These are phyloP conservation scores for Ceratorhiza oryzae-sativae DNA, from an alignment of 1,284 basidiomycete genomes.

Conservation along the genomic window DNA sequence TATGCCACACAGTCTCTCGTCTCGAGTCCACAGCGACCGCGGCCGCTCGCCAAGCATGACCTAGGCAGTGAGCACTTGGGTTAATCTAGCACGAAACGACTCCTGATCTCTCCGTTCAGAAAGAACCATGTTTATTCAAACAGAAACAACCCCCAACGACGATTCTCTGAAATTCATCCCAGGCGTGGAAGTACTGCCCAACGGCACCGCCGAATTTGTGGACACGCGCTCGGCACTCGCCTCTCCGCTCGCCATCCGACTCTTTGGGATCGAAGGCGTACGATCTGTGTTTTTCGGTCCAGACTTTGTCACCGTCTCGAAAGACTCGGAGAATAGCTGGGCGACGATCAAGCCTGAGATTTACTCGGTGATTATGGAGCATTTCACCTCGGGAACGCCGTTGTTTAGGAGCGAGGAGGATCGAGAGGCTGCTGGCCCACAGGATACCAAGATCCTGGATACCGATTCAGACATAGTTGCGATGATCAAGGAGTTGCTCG, in stretches of 20 bases:
- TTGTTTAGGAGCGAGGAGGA: constrained; percentile 86
- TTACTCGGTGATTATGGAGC: constrained; percentile 97
- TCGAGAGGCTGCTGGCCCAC: constrained; percentile 79
- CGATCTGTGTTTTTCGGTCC: constrained; percentile 92
- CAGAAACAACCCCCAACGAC: constrained; percentile 95
- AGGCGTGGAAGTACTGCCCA: constrained; percentile 85
- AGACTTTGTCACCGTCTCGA: constrained; percentile 97
- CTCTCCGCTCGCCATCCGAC: constrained; percentile 90
- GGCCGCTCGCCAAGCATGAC: not conserved
- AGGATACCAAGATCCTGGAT: constrained; percentile 95
- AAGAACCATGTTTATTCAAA: constrained; percentile 95
- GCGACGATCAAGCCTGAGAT: constrained; percentile 96
- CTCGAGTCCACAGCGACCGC: not conserved
- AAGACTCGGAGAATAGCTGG: constrained; percentile 88
- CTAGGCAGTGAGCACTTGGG: constrained; percentile 18
- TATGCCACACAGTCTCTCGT: not conserved
- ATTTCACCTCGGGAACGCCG: constrained; percentile 87
- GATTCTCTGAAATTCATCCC: constrained; percentile 99
- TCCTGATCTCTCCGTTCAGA: constrained; percentile 10
- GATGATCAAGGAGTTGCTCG: constrained; percentile 98
- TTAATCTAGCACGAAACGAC: not conserved
- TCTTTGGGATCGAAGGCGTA: constrained; percentile 94
- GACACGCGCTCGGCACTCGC: constrained; percentile 82
- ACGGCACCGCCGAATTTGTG: constrained; percentile 91
- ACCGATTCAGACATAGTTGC: constrained; percentile 97